Percentiles rank a stretch among this genome's conserved stretches.
Evolutionary conservation across 2,329 filamentous ascomycete species (phyloP).

Genomic region (Emericellopsis atlantica): DNA sequence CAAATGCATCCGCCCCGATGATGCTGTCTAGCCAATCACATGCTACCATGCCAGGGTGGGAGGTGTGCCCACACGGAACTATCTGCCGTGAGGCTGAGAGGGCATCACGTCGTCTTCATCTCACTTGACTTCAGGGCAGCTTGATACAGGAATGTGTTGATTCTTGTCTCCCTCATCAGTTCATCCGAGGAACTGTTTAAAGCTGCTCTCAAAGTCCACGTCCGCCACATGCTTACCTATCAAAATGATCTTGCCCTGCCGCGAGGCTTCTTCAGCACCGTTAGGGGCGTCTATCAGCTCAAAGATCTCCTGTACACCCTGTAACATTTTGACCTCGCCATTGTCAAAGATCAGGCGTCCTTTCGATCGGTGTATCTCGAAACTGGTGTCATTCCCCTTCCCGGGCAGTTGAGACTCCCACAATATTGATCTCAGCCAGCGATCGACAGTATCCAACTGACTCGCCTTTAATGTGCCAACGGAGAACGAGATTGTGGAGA

Average conservation of each 20-base stretch:
- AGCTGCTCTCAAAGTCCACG: slow-evolving; percentile 38
- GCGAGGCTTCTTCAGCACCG: slow-evolving; percentile 12
- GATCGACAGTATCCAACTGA: slow-evolving; percentile 56
- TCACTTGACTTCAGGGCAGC: not conserved
- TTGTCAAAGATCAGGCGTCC: slow-evolving; percentile 57
- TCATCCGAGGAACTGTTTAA: slow-evolving; percentile 13
- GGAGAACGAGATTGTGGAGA: slow-evolving; percentile 67
- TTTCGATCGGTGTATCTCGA: slow-evolving; percentile 84
- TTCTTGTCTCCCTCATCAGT: not conserved
- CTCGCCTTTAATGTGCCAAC: slow-evolving; percentile 44
- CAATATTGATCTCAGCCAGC: slow-evolving; percentile 70
- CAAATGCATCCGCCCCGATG: slow-evolving; percentile 26
- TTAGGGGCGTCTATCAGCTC: slow-evolving; percentile 62
- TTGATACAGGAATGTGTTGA: too few species aligned
- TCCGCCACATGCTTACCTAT: slow-evolving; percentile 44
- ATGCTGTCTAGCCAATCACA: slow-evolving; percentile 14
- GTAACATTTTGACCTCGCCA: slow-evolving; percentile 63
- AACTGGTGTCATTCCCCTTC: slow-evolving; percentile 22
- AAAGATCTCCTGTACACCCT: slow-evolving; percentile 88
- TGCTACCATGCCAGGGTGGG: not conserved
- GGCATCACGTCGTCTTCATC: too few species aligned
- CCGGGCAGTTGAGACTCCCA: slow-evolving; percentile 63
- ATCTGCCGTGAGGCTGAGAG: not conserved
- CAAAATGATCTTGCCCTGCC: slow-evolving; percentile 46
- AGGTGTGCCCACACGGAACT: too few species aligned